These are phyloP conservation scores for Paramyrothecium roridum DNA, from an alignment of 2,329 filamentous ascomycete genomes.

Conservation along the genomic window DNA sequence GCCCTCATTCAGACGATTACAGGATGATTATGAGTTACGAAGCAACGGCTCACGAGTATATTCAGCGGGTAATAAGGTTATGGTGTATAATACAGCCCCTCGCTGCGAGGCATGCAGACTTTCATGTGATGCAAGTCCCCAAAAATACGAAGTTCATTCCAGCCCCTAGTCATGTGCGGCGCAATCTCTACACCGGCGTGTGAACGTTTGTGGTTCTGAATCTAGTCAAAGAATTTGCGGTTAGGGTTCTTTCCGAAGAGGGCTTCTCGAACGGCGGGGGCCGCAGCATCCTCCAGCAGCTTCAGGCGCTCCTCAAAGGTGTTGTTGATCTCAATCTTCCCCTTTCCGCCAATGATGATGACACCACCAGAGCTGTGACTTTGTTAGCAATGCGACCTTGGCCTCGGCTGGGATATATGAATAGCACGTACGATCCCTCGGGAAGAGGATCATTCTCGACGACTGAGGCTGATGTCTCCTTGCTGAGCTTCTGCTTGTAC, in stretches of 20 bases:
- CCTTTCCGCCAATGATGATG: constrained; percentile 72
- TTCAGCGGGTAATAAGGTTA: constrained; percentile 9
- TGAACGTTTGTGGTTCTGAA: not conserved
- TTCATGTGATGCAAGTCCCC: constrained; percentile 19
- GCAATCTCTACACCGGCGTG: constrained; percentile 12
- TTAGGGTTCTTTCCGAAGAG: constrained; percentile 95
- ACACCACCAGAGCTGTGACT: constrained; percentile 74
- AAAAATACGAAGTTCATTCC: constrained; percentile 13
- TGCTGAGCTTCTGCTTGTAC: constrained; percentile 76
- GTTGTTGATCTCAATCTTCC: constrained; percentile 98
- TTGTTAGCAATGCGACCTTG: constrained; percentile 15
- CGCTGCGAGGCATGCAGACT: constrained; percentile 23
- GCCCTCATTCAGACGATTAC: constrained; percentile 14
- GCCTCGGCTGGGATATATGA: not conserved
- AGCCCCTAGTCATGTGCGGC: not conserved
- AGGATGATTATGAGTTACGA: not conserved
- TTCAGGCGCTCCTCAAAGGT: constrained; percentile 89
- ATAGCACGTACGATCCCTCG: constrained; percentile 71
- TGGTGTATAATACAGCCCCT: constrained; percentile 26
- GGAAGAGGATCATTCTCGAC: constrained; percentile 78
- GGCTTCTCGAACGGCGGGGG: constrained; percentile 79
- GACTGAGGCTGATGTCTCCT: constrained; percentile 66
- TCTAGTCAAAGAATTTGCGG: constrained; percentile 89
- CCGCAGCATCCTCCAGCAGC: constrained; percentile 78
- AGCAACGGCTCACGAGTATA: not conserved